Percentiles rank a stretch among this genome's conserved stretches.
These are phyloP conservation scores for Cymbopogon citratus DNA, from an alignment of 176 grass and related monocot genomes.

Conservation along the genomic window DNA sequence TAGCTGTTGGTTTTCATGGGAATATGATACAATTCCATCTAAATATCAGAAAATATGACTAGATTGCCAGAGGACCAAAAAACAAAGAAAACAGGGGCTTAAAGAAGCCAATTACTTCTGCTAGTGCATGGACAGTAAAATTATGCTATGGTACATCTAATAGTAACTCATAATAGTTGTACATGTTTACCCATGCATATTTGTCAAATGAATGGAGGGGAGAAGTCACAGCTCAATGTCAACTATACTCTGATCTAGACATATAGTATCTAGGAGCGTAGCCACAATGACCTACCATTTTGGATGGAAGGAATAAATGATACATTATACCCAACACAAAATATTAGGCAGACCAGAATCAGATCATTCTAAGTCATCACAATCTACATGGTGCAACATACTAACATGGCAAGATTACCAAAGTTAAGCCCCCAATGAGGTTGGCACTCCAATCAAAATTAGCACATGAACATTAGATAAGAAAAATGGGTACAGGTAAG, in stretches of 20 bases:
- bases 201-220: not conserved
- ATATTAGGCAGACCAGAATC: not conserved
- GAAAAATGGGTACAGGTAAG: constrained; percentile 37
- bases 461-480: constrained; percentile 38
- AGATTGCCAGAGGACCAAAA: not conserved
- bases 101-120: not conserved
- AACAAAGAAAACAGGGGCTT: not conserved
- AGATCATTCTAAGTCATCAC: constrained; percentile 29
- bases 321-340: not conserved
- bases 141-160: not conserved
- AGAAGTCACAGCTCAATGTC: not conserved
- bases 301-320: not conserved
- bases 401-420: constrained; percentile 8
- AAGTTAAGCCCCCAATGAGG: constrained; percentile 29
- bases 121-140: not conserved
- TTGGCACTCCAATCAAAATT: constrained; percentile 24
- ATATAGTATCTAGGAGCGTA: not conserved
- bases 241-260: not conserved
- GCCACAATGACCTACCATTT: not conserved
- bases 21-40: not conserved
- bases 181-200: not conserved
- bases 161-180: not conserved
- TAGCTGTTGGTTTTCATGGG: not conserved
- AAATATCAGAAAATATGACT: not conserved
- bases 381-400: constrained; percentile 23